A percentile compares a stretch with the other conserved stretches of the same genome.
Conservation (phyloP, 2,329 filamentous ascomycete genomes). For the Purpureocillium lavendulum region DNA sequence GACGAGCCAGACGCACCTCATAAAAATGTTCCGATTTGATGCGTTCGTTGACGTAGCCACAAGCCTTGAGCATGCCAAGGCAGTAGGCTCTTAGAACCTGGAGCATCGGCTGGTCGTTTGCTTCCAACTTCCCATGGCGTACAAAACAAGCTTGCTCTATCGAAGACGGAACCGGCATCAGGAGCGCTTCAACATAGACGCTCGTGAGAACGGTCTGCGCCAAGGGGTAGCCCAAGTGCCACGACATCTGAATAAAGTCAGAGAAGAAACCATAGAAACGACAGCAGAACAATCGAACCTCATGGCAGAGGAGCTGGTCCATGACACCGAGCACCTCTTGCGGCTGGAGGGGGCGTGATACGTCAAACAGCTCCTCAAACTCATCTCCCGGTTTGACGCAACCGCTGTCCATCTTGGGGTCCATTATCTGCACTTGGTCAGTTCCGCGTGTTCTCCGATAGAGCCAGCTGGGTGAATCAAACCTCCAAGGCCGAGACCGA, state of each 20-base stretch:
- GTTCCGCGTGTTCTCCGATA: background rate
- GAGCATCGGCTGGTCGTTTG: conserved; percentile 38
- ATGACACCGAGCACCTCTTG: conserved; percentile 87
- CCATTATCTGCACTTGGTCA: conserved; percentile 69
- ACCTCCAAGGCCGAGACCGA: conserved; percentile 80
- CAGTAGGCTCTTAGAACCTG: conserved; percentile 77
- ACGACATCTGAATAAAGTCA: conserved; percentile 61
- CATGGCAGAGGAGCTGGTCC: conserved; percentile 82
- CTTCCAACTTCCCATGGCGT: conserved; percentile 19
- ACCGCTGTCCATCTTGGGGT: conserved; percentile 97
- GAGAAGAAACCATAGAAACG: background rate
- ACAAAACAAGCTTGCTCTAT: conserved; percentile 60
- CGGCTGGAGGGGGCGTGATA: conserved; percentile 57
- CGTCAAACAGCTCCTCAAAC: conserved; percentile 78
- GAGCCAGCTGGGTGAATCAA: conserved; percentile 9
- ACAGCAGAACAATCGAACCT: conserved; percentile 43
- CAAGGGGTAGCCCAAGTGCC: conserved; percentile 92
- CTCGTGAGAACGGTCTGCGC: conserved; percentile 94
- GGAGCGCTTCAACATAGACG: conserved; percentile 75
- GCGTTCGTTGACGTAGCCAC: conserved; percentile 66
- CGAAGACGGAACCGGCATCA: conserved; percentile 58
- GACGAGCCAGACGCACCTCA: conserved; percentile 48
- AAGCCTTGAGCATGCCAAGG: conserved; percentile 73
- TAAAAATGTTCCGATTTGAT: conserved; percentile 83
- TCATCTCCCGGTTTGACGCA: conserved; percentile 69